These are phyloP conservation scores for Fusarium nygamai DNA, from an alignment of 2,329 filamentous ascomycete species.

Conservation along the genomic window DNA sequence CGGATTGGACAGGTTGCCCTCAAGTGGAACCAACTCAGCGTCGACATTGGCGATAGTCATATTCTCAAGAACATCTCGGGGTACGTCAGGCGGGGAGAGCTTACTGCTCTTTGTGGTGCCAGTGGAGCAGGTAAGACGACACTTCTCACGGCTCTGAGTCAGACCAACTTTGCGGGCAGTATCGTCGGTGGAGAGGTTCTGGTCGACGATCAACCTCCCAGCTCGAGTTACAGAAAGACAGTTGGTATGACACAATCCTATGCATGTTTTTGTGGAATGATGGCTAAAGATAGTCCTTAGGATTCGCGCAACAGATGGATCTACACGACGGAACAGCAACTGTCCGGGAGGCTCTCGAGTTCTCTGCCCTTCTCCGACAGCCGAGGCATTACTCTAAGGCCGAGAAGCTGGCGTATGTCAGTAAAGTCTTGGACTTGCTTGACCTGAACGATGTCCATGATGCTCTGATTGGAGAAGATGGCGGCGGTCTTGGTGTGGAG, in stretches of 20 bases:
- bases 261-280: accelerated
- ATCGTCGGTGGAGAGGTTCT: not conserved
- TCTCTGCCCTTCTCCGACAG: not conserved
- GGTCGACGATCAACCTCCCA: not conserved
- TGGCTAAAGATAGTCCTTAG: not conserved
- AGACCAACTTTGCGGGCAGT: not conserved
- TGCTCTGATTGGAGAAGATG: not conserved
- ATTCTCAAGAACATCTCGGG: not conserved
- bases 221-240: not conserved
- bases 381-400: not conserved
- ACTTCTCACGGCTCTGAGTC: not conserved
- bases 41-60: not conserved
- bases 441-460: not conserved
- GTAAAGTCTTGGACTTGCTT: not conserved
- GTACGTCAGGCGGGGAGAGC: not conserved
- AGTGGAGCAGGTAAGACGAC: not conserved
- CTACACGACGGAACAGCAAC: not conserved
- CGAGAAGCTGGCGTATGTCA: not conserved
- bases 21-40: not conserved
- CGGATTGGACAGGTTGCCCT: not conserved
- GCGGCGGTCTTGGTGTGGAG: not conserved
- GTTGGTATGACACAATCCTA: not conserved
- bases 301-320: not conserved
- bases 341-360: not conserved
- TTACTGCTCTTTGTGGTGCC: not conserved